Evolutionary conservation across 2,329 filamentous ascomycete genomes (phyloP), one percentile per base, ranked within the genome.

Genomic region (Pseudocercospora fuligena): DNA sequence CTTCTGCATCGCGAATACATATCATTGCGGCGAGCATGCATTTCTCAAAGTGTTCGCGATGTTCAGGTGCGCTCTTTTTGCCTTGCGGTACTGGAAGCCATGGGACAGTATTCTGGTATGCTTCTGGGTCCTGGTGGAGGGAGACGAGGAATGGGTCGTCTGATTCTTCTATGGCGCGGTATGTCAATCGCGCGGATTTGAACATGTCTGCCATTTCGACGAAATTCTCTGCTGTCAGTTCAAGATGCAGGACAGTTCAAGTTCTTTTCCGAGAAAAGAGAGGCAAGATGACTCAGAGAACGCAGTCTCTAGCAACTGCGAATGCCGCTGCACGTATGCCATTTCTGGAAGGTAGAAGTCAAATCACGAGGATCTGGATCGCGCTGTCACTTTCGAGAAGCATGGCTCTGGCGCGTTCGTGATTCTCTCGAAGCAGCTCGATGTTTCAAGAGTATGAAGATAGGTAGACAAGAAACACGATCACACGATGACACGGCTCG

Each of bases 101-200:
- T 43, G 63, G 56, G 19, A 21, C 27, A 21, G 27, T 60, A 47
- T 60, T 54, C n/a, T 51, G 19, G 31, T 53, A 47, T 6, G 63
- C 25, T 21, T 65, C 56, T n/a, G 56, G 36, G 21, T 65, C 43
- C 21, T 51, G 21, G 23, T 65, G 63, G 40, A 65, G 25, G 19
- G 23, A 29, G n/a, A 49, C 21, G 12, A 65, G 47, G 23, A 65
- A 51, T 25, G 29, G 14, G 8, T 60, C 63, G 19, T 65, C 40
- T 9, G n/a, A 49, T 19, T 63, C 51, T 16, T 58, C 53, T 21
- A 63, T 58, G 14, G 61, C 53, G 14, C 61, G 51, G 23, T 59
- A 63, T n/a, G n/a, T 43, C 40, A 43, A 43, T 7, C 40, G 40
- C 40, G n/a, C 40, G 40, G 40, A 43, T 8, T n/a, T 43, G 40